A percentile compares a stretch with the other conserved stretches of the same genome.
These are phyloP conservation scores for Aspergillus puulaauensis DNA, from an alignment of 2,329 filamentous ascomycete genomes.

Conservation along the genomic window DNA sequence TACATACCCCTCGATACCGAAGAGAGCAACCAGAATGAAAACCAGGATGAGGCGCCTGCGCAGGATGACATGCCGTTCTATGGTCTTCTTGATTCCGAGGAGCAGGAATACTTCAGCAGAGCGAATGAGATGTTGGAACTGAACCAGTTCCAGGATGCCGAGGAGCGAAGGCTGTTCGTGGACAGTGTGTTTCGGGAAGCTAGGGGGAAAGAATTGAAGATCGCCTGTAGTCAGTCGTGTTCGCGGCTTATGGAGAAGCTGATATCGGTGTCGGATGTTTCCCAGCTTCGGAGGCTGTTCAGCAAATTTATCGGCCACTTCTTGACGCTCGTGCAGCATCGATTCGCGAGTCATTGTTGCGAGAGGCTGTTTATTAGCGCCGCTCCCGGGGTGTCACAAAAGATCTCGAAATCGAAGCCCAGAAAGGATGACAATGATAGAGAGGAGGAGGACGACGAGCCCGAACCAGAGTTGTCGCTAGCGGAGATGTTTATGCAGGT, in stretches of 20 bases:
- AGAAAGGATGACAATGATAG: background rate
- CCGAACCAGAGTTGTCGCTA: constrained; percentile 52
- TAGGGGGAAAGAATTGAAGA: constrained; percentile 88
- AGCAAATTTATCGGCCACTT: constrained; percentile 84
- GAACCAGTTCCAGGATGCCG: constrained; percentile 77
- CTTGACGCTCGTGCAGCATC: constrained; percentile 84
- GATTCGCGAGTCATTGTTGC: constrained; percentile 96
- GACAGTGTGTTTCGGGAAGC: constrained; percentile 85
- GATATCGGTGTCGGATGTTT: constrained; percentile 74
- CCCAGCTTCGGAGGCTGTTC: constrained; percentile 85
- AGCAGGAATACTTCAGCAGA: constrained; percentile 92
- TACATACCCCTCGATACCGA: constrained; percentile 38
- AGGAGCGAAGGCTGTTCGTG: constrained; percentile 71
- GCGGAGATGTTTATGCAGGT: constrained; percentile 82
- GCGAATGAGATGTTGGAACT: constrained; percentile 87
- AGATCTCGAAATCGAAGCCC: constrained; percentile 54
- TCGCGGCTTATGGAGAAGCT: constrained; percentile 89
- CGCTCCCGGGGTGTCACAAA: constrained; percentile 74
- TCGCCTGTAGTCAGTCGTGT: constrained; percentile 93
- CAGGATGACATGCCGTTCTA: constrained; percentile 73
- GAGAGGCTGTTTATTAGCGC: constrained; percentile 87
- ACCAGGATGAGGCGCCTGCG: constrained; percentile 20
- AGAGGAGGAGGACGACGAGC: constrained; percentile 18
- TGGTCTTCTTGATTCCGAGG: constrained; percentile 85
- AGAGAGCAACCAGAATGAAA: constrained; percentile 25